A percentile compares a stretch with the other conserved stretches of the same genome.
These are phyloP conservation scores for Geotrichum armillariae DNA, from an alignment of 1,139 yeast genomes.

Conservation along the genomic window DNA sequence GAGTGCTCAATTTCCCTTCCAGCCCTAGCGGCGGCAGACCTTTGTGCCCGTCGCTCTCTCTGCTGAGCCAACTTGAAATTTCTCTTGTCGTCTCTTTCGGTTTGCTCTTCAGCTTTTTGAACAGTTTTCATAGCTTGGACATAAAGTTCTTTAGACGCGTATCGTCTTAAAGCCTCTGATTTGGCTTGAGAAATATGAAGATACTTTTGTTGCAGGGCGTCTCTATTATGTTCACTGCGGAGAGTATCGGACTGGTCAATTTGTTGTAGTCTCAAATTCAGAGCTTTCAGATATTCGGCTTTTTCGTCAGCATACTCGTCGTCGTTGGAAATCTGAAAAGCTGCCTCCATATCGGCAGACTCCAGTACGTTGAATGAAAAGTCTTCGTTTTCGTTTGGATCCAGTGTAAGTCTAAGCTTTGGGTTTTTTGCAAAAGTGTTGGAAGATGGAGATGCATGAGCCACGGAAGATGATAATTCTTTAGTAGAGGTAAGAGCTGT, in stretches of 20 bases:
- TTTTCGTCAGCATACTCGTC: constrained; percentile 28
- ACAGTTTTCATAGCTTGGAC: constrained; percentile 31
- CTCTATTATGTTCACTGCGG: constrained; percentile 23
- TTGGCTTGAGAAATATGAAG: constrained; percentile 24
- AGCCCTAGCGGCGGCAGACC: constrained; percentile 23
- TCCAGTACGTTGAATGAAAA: constrained; percentile 21
- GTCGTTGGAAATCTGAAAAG: constrained; percentile 24
- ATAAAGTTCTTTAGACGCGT: constrained; percentile 30
- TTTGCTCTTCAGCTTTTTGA: constrained; percentile 25
- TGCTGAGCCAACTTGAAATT: constrained; percentile 14
- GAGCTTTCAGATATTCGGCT: constrained; percentile 25
- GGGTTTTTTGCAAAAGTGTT: neutral
- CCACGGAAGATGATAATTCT: neutral
- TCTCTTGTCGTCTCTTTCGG: constrained; percentile 25
- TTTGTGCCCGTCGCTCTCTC: constrained; percentile 18
- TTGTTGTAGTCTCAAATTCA: constrained; percentile 24
- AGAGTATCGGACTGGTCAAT: constrained; percentile 22
- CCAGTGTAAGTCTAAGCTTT: constrained; percentile 9
- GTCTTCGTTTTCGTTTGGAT: constrained; percentile 20
- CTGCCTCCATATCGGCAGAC: constrained; percentile 22
- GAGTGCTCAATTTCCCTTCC: constrained; percentile 22
- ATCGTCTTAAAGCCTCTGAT: constrained; percentile 28
- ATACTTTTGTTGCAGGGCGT: constrained; percentile 23
- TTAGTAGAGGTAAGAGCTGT: neutral
- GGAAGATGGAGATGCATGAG: neutral